Conservation (phyloP, 2,329 filamentous ascomycete genomes). For the Talaromyces sp. region DNA sequence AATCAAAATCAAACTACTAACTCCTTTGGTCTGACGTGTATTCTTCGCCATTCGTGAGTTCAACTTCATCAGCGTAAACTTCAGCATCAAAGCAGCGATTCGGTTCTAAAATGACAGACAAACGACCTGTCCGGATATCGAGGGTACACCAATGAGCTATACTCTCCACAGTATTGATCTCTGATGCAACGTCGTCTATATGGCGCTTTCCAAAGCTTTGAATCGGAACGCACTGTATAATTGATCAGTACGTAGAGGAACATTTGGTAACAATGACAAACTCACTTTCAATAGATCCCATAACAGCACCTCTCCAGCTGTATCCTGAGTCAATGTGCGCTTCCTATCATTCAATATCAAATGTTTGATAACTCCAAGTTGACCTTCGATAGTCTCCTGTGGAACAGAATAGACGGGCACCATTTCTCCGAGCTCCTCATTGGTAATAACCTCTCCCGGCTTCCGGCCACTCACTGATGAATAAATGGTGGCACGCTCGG, state of each 20-base stretch:
- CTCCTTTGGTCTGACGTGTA: slow-evolving; percentile 93
- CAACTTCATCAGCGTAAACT: slow-evolving; percentile 88
- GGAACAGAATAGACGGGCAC: slow-evolving; percentile 67
- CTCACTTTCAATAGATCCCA: slow-evolving; percentile 86
- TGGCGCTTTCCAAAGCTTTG: slow-evolving; percentile 92
- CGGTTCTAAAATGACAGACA: slow-evolving; percentile 87
- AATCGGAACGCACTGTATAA: slow-evolving; percentile 71
- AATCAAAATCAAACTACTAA: slow-evolving; percentile 47
- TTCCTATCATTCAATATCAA: slow-evolving; percentile 86
- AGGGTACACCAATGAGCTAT: slow-evolving; percentile 96
- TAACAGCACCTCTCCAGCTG: slow-evolving; percentile 86
- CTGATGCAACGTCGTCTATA: slow-evolving; percentile 82
- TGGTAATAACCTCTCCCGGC: slow-evolving; percentile 54
- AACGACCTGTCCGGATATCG: slow-evolving; percentile 84
- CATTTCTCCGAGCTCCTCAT: slow-evolving; percentile 48
- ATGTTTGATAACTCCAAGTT: slow-evolving; percentile 93
- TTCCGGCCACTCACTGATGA: slow-evolving; percentile 53
- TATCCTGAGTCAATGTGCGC: slow-evolving; percentile 86
- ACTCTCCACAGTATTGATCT: slow-evolving; percentile 82
- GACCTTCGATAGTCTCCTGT: slow-evolving; percentile 84
- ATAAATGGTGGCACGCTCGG: slow-evolving; percentile 55
- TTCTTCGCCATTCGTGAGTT: slow-evolving; percentile 68
- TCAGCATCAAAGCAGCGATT: slow-evolving; percentile 98
- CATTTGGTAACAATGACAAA: background rate
- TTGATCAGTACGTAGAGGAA: slow-evolving; percentile 20